Evolutionary conservation across 768 basidiomycete genomes (phyloP).

Genomic region (Auricularia auricula-judae): DNA sequence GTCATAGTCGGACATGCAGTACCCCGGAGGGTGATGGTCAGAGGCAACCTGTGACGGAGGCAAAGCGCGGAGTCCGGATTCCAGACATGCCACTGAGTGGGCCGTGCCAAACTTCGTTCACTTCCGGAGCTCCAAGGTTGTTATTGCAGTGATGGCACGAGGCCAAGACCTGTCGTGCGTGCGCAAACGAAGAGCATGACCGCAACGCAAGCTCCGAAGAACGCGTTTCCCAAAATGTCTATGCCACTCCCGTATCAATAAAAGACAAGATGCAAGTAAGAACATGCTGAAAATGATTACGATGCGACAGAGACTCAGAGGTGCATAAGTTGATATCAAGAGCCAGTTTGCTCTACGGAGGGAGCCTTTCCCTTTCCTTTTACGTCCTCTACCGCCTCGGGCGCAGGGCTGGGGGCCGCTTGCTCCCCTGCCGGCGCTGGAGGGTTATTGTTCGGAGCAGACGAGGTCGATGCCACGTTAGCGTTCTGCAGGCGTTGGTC

Average conservation of each 20-base stretch:
- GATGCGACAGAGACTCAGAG: background rate
- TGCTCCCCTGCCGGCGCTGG: background rate
- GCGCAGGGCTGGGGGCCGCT: too few species aligned
- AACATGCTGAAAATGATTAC: background rate
- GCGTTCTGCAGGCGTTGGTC: conserved; percentile 61
- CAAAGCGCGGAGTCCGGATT: background rate
- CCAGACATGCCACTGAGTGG: too few species aligned
- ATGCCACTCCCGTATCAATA: too few species aligned
- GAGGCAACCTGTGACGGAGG: background rate
- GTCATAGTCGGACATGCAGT: conserved; percentile 74
- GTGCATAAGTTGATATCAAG: background rate
- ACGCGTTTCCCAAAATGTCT: background rate
- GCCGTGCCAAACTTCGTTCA: too few species aligned
- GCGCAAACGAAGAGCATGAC: too few species aligned
- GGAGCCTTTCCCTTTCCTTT: background rate
- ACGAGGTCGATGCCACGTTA: conserved; percentile 1
- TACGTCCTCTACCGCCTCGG: background rate
- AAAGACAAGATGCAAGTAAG: too few species aligned
- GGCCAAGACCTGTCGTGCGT: too few species aligned
- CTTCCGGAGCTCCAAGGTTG: too few species aligned
- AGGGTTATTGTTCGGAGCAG: background rate
- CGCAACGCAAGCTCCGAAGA: background rate
- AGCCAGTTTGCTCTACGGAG: background rate
- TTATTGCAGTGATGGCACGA: too few species aligned
- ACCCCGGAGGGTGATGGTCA: conserved; percentile 1